Evolutionary conservation across 495 filamentous ascomycete genomes (phyloP).

Genomic region (Choiromyces venosus): DNA sequence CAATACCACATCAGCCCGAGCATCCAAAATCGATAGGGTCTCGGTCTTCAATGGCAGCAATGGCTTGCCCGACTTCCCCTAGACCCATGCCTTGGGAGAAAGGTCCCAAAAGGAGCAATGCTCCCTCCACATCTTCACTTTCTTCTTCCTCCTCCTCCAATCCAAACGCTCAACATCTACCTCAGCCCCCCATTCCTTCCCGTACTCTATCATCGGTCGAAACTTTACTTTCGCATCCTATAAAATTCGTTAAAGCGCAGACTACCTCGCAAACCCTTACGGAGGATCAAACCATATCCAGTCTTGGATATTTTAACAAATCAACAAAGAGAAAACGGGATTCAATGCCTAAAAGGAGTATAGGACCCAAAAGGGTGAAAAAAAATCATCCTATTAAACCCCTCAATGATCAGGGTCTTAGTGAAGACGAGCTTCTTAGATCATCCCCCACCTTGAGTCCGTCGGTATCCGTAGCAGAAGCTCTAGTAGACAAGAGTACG

Average conservation of each 20-base stretch:
- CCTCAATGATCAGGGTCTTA: background rate
- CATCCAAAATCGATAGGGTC: background rate
- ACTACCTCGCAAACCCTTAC: background rate
- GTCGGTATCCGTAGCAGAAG: background rate
- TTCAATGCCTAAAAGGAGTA: too few species aligned
- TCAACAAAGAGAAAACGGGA: background rate
- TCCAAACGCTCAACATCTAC: background rate
- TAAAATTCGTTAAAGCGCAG: slow-evolving; percentile 24
- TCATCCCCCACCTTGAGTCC: background rate
- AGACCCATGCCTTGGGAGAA: background rate
- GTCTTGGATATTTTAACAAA: background rate
- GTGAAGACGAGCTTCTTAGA: background rate
- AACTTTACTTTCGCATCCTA: slow-evolving; percentile 24
- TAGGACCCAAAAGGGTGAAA: background rate
- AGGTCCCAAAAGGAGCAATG: background rate
- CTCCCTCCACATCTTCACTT: background rate
- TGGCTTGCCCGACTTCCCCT: background rate
- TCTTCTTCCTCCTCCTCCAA: background rate
- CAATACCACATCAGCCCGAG: background rate
- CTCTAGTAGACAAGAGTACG: background rate
- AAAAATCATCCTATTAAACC: background rate
- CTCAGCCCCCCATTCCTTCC: background rate
- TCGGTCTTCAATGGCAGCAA: background rate
- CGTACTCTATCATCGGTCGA: slow-evolving; percentile 6
- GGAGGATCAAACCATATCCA: background rate